Evolutionary conservation across 176 grass and related monocot genomes (phyloP), one percentile per base, ranked within the genome.

Genomic region (Canna indica): DNA sequence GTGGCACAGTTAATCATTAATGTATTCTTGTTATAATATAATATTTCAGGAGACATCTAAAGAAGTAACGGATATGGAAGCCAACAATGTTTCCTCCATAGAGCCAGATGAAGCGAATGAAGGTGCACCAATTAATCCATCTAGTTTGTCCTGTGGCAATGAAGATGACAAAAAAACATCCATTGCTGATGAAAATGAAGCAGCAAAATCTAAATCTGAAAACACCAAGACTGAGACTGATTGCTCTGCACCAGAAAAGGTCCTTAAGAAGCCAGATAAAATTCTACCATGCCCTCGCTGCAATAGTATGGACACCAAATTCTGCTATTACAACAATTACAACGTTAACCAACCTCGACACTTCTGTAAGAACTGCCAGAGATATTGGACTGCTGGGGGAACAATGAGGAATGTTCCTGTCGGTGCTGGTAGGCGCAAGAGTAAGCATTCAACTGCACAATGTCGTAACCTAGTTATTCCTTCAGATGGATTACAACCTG

Each of bases 311-410:
- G 90, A 93, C 34, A 93, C 90, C 31, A 93, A 93, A 77, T 93
- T 93, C 45, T 93, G 90, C 60, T 93, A 93, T 42, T 93, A 93
- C 80, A 93, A 93, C 64, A 92, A 92, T 34, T 92, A 88, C 74
- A 92, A 92, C 38, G 77, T 92, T 53, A 92, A 86, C 70, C 90
- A 92, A 61, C 90, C 83, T 29, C 80, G 90, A 61, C 83, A 93
- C 78, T 93, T 89, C 68, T 93, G 90, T 70, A 93, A 93, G 78
- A 93, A 89, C 10, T 93, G 90, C 56, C 91, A 96, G 77, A 73
- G 83, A 78, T 90, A 91, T 67, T 86, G 90, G 90, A 93, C 90
- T 81, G 90, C 86, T 47, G 90, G 90, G 17, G 86, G 90, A 27
- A 84, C 71, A 57, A 93, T 93, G 90, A 85, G 90, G 47, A 93